Conservation (phyloP, 176 grass and related monocot species). For the Aegilops bicornis region DNA sequence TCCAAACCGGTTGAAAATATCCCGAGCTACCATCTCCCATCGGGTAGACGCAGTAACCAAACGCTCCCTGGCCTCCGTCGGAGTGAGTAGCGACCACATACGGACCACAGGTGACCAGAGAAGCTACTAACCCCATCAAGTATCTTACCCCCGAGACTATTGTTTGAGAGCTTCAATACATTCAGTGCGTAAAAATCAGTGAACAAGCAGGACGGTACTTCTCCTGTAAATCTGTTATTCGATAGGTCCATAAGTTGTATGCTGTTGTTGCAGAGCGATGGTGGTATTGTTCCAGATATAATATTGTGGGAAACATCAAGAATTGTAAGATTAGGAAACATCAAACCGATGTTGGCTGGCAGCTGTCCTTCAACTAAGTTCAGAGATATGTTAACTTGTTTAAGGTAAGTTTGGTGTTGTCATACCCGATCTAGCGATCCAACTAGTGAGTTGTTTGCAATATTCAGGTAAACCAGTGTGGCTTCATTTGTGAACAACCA, state of each 20-base stretch:
- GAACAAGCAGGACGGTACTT: no score
- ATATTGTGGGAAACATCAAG: slow-evolving; percentile 28
- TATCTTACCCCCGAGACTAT: no score
- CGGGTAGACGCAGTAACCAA: no score
- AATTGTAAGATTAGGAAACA: background rate
- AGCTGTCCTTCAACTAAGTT: slow-evolving; percentile 27
- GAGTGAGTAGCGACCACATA: no score
- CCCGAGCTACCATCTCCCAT: no score
- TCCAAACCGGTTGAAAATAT: no score
- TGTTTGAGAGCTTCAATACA: no score
- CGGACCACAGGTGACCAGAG: no score
- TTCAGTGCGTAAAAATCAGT: no score
- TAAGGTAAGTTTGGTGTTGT: background rate
- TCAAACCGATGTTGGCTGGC: slow-evolving; percentile 6
- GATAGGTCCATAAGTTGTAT: background rate
- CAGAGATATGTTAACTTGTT: slow-evolving; percentile 2
- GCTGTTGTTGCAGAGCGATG: background rate
- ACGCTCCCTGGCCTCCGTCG: no score
- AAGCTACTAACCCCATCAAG: no score
- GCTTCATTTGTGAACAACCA: slow-evolving; percentile 19
- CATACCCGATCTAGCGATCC: background rate
- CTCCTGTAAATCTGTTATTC: no score
- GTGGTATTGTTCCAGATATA: slow-evolving; percentile 19
- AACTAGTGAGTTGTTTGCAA: slow-evolving; percentile 32
- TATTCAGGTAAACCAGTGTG: background rate